Evolutionary conservation across 345 rosid genomes (phyloP).

Genomic region (Hibiscus trionum): DNA sequence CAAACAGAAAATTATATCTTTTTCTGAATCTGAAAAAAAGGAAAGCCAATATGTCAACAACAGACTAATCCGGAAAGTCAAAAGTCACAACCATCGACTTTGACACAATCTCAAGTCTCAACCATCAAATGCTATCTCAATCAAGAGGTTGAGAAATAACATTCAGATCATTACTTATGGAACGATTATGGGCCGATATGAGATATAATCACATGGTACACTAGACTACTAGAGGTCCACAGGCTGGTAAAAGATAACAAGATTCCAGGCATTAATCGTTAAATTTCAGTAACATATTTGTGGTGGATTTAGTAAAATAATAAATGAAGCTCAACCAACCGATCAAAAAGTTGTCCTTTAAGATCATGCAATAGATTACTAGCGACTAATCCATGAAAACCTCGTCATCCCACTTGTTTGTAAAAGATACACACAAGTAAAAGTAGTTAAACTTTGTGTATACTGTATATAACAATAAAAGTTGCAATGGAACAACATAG

Average conservation of each 20-base stretch:
- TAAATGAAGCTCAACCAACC: background rate
- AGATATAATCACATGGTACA: too few species aligned
- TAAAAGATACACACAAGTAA: background rate
- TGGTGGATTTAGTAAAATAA: background rate
- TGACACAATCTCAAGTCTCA: background rate
- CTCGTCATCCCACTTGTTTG: background rate
- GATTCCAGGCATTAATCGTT: background rate
- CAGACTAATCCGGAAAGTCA: background rate
- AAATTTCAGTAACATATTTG: background rate
- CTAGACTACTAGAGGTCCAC: background rate
- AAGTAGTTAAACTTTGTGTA: background rate
- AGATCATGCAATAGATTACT: background rate
- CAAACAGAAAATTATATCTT: conserved; percentile 60
- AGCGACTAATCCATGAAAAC: background rate
- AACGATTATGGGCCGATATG: background rate
- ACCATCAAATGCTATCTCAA: background rate
- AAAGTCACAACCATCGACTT: background rate
- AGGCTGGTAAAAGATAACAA: background rate
- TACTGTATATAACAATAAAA: background rate
- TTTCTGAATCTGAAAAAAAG: conserved; percentile 53
- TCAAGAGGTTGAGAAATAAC: background rate
- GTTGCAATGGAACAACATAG: background rate
- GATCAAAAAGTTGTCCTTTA: background rate
- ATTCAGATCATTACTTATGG: background rate
- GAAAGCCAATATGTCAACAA: background rate